A percentile compares a stretch with the other conserved stretches of the same genome.
Evolutionary conservation across 176 grass and related monocot genomes (phyloP).

Genomic region (Eragrostis curvula): DNA sequence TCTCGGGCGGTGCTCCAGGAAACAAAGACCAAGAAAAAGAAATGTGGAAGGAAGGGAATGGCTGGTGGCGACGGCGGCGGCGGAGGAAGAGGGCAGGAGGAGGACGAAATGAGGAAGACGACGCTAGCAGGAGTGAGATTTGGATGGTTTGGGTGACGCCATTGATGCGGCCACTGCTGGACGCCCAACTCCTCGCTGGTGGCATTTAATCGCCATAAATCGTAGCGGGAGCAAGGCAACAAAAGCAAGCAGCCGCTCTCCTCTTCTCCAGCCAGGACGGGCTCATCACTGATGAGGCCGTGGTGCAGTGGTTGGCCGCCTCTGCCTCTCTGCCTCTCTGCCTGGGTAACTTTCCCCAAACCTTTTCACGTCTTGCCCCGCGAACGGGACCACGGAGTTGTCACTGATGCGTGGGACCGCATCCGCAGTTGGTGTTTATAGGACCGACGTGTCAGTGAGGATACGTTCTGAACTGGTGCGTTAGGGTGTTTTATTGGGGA

Average conservation of each 20-base stretch:
- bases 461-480: no score
- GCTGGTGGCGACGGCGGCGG: background rate
- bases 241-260: slow-evolving; percentile 36
- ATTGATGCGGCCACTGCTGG: slow-evolving; percentile 27
- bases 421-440: rapidly evolving
- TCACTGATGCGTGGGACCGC: background rate
- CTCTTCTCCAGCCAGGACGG: background rate
- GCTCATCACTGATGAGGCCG: background rate
- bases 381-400: rapidly evolving
- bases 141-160: slow-evolving; percentile 28
- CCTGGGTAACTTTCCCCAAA: slow-evolving; percentile 31
- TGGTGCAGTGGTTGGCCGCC: slow-evolving; percentile 52
- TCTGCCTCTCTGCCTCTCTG: background rate
- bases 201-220: slow-evolving; percentile 80
- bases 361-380: background rate
- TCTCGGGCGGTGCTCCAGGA: background rate
- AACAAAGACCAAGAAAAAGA: background rate
- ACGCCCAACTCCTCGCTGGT: slow-evolving; percentile 47
- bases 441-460: background rate
- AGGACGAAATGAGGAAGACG: background rate
- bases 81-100: background rate
- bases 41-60: background rate
- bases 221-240: slow-evolving; percentile 56
- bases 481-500: background rate
- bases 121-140: slow-evolving; percentile 6